Percentiles rank a stretch among this genome's conserved stretches.
Conservation (phyloP, 78 protist species). For the Neovahlkampfia damariscottae region DNA sequence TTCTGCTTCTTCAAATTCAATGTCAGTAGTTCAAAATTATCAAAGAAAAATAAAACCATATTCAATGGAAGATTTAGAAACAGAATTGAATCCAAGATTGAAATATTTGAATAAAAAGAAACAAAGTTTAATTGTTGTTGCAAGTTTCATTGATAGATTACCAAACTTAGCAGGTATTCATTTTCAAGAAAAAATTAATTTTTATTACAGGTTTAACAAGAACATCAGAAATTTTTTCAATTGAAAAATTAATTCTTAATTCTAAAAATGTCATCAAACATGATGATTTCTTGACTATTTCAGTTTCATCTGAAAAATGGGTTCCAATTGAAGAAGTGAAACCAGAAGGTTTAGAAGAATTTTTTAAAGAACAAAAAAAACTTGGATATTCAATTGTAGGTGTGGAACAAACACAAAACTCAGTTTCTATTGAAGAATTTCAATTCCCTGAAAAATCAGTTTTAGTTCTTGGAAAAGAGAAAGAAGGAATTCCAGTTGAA, state of each 20-base stretch:
- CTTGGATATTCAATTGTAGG: conserved; percentile 52
- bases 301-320: conserved; percentile 48
- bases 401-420: conserved; percentile 54
- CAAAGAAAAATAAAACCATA: conserved; percentile 56
- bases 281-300: conserved; percentile 28
- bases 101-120: conserved; percentile 3
- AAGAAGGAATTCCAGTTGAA: conserved; percentile 45
- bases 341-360: not conserved
- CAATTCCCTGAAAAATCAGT: conserved; percentile 27
- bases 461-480: conserved; percentile 50
- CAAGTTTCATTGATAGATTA: conserved; percentile 44
- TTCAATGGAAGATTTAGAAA: conserved; percentile 29
- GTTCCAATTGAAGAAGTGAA: conserved; percentile 26
- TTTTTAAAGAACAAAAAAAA: not conserved
- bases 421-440: not conserved
- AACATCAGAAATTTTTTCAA: conserved; percentile 46
- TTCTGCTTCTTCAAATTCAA: no score
- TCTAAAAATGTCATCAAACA: conserved; percentile 14
- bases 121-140: conserved; percentile 35
- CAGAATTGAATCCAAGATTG: not conserved
- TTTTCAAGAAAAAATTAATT: no score
- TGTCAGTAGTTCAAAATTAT: no score
- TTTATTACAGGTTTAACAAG: conserved; percentile 35
- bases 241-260: conserved; percentile 28
- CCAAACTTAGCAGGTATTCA: conserved; percentile 53